These are phyloP conservation scores for Populus ilicifolia DNA, from an alignment of 345 rosid genomes.

Conservation along the genomic window DNA sequence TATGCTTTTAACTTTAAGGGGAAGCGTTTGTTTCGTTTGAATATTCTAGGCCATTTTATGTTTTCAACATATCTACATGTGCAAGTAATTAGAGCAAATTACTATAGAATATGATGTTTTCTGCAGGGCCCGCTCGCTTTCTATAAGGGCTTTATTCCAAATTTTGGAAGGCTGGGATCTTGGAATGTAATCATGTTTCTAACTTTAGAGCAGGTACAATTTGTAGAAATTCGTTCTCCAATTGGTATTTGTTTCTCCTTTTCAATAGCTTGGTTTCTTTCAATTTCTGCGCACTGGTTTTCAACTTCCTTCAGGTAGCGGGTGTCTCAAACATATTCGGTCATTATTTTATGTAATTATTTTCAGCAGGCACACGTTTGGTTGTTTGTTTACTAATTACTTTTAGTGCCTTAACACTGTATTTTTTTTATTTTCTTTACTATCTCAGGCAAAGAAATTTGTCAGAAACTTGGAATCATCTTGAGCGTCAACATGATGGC, in stretches of 20 bases:
- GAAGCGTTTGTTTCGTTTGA: neutral
- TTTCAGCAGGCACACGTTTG: neutral
- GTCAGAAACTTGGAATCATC: constrained; percentile 51
- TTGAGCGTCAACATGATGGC: constrained; percentile 14
- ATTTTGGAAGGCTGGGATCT: constrained; percentile 83
- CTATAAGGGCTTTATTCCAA: constrained; percentile 90
- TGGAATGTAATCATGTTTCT: constrained; percentile 96
- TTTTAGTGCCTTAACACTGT: neutral
- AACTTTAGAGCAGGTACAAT: constrained; percentile 76
- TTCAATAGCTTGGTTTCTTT: neutral
- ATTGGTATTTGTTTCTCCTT: neutral
- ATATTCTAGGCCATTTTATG: neutral
- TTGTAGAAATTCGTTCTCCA: neutral
- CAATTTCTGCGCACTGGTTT: neutral
- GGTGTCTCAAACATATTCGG: neutral
- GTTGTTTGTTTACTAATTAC: neutral
- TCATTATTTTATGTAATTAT: neutral
- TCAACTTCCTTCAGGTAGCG: neutral
- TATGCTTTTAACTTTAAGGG: neutral
- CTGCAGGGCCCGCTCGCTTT: constrained; percentile 78
- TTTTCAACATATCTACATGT: neutral
- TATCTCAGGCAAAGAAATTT: constrained; percentile 60
- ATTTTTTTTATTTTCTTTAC: neutral
- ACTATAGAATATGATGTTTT: constrained; percentile 3
- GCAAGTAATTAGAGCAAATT: too few species aligned